Evolutionary conservation across 768 basidiomycete species (phyloP).

Genomic region (Thelephora aurantiotincta): DNA sequence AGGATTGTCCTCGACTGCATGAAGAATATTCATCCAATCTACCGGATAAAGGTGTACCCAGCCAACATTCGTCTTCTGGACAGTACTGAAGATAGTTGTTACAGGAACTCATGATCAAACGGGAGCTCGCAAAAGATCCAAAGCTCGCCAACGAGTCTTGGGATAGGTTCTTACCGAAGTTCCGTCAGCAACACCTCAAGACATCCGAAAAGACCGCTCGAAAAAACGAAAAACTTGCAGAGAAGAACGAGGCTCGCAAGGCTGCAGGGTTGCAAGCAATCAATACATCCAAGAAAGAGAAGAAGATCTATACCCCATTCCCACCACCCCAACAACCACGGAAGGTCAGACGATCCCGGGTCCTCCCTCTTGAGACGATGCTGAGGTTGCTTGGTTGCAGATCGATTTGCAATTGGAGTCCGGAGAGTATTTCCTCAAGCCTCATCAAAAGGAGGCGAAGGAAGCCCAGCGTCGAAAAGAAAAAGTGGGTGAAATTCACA

Average conservation of each 20-base stretch:
- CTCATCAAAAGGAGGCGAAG: slow-evolving; percentile 68
- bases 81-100: background rate
- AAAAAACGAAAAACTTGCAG: slow-evolving; percentile 62
- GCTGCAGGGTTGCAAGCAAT: slow-evolving; percentile 48
- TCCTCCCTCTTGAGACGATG: background rate
- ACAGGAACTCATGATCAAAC: slow-evolving; percentile 95
- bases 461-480: slow-evolving; percentile 61
- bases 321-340: slow-evolving; percentile 88
- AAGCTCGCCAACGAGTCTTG: slow-evolving; percentile 88
- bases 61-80: background rate
- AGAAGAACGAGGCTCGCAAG: slow-evolving; percentile 48
- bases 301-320: slow-evolving; percentile 98
- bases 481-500: slow-evolving; percentile 33
- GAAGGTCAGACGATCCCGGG: slow-evolving; percentile 40
- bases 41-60: slow-evolving; percentile 76
- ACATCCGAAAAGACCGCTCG: slow-evolving; percentile 88
- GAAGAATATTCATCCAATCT: slow-evolving; percentile 99
- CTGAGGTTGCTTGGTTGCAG: slow-evolving; percentile 19
- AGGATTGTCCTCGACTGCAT: slow-evolving; percentile 97
- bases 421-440: slow-evolving; percentile 96
- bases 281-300: slow-evolving; percentile 29
- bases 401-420: slow-evolving; percentile 90
- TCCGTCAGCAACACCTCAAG: slow-evolving; percentile 84
- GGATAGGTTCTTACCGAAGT: slow-evolving; percentile 95
- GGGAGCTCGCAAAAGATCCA: slow-evolving; percentile 96